Base-by-base conservation (phyloP, 2,329 filamentous ascomycete species). In the Pleochaeta shiraiana region DNA sequence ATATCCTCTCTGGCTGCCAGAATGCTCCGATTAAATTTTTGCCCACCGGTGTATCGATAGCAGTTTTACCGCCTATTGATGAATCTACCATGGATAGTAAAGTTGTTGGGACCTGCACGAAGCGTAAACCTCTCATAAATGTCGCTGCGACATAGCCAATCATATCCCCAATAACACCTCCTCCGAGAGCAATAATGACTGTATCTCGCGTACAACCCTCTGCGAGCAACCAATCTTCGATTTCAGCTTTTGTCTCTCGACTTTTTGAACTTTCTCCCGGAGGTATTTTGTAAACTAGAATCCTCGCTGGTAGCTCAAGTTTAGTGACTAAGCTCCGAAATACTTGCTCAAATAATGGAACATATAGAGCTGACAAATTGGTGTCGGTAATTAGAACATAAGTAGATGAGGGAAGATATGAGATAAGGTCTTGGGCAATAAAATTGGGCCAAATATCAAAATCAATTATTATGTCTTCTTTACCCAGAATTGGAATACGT, bases 361-460 rank as follows among this genome's bases (percentile, higher is more conserved):
- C 85, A 75, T 97, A 97, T 70, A 85, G 81, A 26, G 85, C 80
- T 67, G 82, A 83, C 67, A 98, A 83, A 73, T 97, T 97, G 57
- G 91, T 95, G 76, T 98, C 93, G 74, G 93, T 97, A 71, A 98
- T 88, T 67, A 98, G 85, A 65, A 97, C 87, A 74, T 97, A 98
- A 67, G 92, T 97, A 21, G 90, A 95, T 24, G 91, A 93, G 63
- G 81, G 76, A 66, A 93, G 79, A 73, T 86, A 88, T 64, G 80
- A 76, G 67, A 97, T 79, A 65, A 98, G 80, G 75, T 98, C 92
- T 69, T 84, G 77, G 64, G 85, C 84, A 67, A 97, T 85, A 73
- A 88, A 93, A 72, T 81, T 81, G 68, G 86, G 82, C 89, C 91
- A 96, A 65, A 98, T 82, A 68, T 87, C 89, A 74, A 95, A 90